A percentile compares a stretch with the other conserved stretches of the same genome.
These are phyloP conservation scores for Thozetella sp. DNA, from an alignment of 495 filamentous ascomycete genomes.

Conservation along the genomic window DNA sequence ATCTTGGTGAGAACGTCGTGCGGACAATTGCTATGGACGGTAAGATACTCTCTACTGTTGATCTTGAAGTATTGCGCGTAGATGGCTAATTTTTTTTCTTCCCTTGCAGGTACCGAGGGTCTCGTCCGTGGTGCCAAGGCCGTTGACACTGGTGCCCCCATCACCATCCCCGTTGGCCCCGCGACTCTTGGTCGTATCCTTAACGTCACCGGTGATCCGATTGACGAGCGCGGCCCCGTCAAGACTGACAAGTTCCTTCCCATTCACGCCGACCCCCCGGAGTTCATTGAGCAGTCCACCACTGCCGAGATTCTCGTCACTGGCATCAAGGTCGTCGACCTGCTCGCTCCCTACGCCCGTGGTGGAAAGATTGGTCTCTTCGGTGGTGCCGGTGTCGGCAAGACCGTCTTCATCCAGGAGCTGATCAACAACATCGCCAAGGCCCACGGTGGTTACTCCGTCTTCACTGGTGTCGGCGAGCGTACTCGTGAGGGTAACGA, in stretches of 20 bases:
- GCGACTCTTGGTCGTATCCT: conserved; percentile 98
- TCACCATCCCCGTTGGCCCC: conserved; percentile 95
- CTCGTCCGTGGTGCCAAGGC: conserved; percentile 87
- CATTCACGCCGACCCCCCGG: conserved; percentile 92
- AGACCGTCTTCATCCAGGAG: conserved; percentile 99
- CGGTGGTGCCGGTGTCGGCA: conserved; percentile 99
- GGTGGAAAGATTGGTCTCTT: conserved; percentile 99
- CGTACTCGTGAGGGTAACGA: conserved; percentile 99
- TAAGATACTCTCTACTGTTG: conserved; percentile 49
- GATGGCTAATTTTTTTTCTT: conserved; percentile 24
- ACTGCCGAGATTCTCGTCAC: conserved; percentile 94
- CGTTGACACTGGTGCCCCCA: conserved; percentile 89
- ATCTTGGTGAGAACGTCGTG: conserved; percentile 98
- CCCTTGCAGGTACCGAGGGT: conserved; percentile 88
- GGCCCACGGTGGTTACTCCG: conserved; percentile 99
- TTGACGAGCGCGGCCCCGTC: conserved; percentile 98
- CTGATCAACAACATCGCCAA: conserved; percentile 99
- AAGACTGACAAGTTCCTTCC: conserved; percentile 84
- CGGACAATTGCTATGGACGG: conserved; percentile 99
- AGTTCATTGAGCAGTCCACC: conserved; percentile 93
- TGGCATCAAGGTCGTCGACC: conserved; percentile 99
- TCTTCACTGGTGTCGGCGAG: conserved; percentile 99
- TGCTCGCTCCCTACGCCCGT: conserved; percentile 98
- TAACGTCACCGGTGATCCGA: conserved; percentile 99
- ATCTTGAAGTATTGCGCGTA: no score